Evolutionary conservation across 495 filamentous ascomycete species (phyloP), one percentile per base, ranked within the genome.

Genomic region (Trichoderma gamsii): DNA sequence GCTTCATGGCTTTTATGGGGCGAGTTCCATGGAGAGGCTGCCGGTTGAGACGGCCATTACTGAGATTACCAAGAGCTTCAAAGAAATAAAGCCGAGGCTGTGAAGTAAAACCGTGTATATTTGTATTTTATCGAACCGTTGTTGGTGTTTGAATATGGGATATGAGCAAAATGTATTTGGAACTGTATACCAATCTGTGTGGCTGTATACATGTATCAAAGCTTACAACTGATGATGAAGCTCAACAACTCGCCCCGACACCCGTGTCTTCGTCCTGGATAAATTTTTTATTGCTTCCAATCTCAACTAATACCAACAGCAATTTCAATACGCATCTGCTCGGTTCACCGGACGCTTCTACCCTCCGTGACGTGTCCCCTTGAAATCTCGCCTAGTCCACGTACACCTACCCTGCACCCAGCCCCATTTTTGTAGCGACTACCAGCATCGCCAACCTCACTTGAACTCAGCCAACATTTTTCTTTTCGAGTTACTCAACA

Each of bases 1-100:
- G 0, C 79, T 90, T 25, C 87, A 90, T 77, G 88, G 88, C 3
- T 90, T 91, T 71, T 90, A 85, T 76, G 88, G 88, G 0, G 88
- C 88, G 32, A 89, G 87, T 69, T 87, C 84, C 69, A 88, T 91
- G 84, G 88, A 90, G 78, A 78, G 88, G 44, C 77, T 90, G 71
- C 89, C 88, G 16, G 88, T 90, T 35, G 89, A 91, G 76, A 75
- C 79, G 69, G 89, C 88, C 0, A 87, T 90, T 66, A 81, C 83
- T 69, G 77, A 86, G 32, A 86, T 86, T 69, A 87, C 85, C 68
- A 82, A 75, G 73, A 73, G 71, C 25, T 90, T 90, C 70, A 91
- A 90, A 77, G 76, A 68, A 43, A 71, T 87, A 35, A 65, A 51
- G 63, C 63, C 67, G 16, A 61, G 27, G 5, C 21, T 59, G 51